A percentile compares a stretch with the other conserved stretches of the same genome.
phyloP scores from a whole-genome alignment of 2,329 filamentous ascomycete genomes.

The Ambrosiella xylebori region DNA sequence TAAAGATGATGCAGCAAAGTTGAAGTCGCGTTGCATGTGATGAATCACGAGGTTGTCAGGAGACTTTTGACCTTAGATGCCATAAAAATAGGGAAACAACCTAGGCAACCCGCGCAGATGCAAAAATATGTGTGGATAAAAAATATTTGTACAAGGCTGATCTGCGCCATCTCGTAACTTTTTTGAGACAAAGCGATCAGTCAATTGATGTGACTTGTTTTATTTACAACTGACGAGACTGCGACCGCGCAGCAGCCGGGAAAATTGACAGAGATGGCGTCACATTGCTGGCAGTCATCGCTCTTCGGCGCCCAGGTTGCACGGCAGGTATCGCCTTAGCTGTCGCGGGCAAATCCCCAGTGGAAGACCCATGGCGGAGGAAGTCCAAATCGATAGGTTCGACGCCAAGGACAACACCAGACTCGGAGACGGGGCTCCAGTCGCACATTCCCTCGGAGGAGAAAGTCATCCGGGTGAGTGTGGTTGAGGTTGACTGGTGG shows the following conservation, averaged over 20 bases:
- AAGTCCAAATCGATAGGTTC: conserved; percentile 10
- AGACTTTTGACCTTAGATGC: not conserved
- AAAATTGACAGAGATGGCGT: conserved; percentile 28
- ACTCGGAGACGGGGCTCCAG: conserved; percentile 15
- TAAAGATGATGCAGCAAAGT: not conserved
- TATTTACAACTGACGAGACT: not conserved
- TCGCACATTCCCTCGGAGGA: conserved; percentile 25
- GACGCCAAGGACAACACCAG: conserved; percentile 14
- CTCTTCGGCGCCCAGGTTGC: conserved; percentile 21
- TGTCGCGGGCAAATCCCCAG: conserved; percentile 12
- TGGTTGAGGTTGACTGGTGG: conserved; percentile 33
- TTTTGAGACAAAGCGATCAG: not conserved
- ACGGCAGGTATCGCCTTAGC: conserved; percentile 5
- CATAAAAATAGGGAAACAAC: too few relatives aligned
- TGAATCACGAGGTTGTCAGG: not conserved
- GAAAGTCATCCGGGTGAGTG: conserved; percentile 35
- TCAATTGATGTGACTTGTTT: not conserved
- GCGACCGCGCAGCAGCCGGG: conserved; percentile 23
- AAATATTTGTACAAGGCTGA: too few relatives aligned
- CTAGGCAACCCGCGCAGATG: too few relatives aligned
- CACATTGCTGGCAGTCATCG: conserved; percentile 30
- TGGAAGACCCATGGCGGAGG: conserved; percentile 10
- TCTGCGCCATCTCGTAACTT: not conserved
- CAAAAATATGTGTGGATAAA: too few relatives aligned
- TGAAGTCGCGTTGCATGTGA: not conserved